phyloP scores from a whole-genome alignment of 73 alveolate genomes.

The Paramecium octaurelia region DNA sequence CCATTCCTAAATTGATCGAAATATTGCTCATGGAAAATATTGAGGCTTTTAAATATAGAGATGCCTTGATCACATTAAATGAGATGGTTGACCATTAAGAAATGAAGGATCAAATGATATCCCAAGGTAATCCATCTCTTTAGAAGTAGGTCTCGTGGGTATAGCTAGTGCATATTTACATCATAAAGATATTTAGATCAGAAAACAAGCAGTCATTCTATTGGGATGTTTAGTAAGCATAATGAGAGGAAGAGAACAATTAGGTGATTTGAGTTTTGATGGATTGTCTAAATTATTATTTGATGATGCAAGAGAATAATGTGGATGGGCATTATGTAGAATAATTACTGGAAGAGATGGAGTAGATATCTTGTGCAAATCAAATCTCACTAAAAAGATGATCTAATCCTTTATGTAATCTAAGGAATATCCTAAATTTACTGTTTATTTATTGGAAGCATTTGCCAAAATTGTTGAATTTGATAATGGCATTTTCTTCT shows the following conservation, averaged over 20 bases:
- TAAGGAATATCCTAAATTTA: conserved; percentile 37
- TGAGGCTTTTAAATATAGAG: conserved; percentile 59
- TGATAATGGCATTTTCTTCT: conserved; percentile 58
- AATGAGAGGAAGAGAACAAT: conserved; percentile 60
- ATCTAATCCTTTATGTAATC: conserved; percentile 55
- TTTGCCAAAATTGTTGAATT: conserved; percentile 49
- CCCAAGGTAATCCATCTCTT: not conserved
- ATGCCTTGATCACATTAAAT: conserved; percentile 59
- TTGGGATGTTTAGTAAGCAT: conserved; percentile 55
- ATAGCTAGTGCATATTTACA: conserved; percentile 60
- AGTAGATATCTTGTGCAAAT: conserved; percentile 44
- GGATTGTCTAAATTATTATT: conserved; percentile 53
- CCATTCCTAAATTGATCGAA: conserved; percentile 58
- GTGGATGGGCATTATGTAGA: conserved; percentile 67
- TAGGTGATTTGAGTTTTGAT: conserved; percentile 46
- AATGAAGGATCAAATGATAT: conserved; percentile 59
- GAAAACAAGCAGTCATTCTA: conserved; percentile 58
- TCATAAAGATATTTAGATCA: conserved; percentile 47
- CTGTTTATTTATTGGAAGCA: conserved; percentile 51
- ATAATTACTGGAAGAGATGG: conserved; percentile 63
- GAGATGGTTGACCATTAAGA: conserved; percentile 65
- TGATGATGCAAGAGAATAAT: conserved; percentile 60
- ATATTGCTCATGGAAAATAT: conserved; percentile 50
- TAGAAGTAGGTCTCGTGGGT: conserved; percentile 41
- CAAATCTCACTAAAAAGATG: conserved; percentile 52